Evolutionary conservation across 805 yeast species (phyloP).

Genomic region (Tetrapisispora arboricola): DNA sequence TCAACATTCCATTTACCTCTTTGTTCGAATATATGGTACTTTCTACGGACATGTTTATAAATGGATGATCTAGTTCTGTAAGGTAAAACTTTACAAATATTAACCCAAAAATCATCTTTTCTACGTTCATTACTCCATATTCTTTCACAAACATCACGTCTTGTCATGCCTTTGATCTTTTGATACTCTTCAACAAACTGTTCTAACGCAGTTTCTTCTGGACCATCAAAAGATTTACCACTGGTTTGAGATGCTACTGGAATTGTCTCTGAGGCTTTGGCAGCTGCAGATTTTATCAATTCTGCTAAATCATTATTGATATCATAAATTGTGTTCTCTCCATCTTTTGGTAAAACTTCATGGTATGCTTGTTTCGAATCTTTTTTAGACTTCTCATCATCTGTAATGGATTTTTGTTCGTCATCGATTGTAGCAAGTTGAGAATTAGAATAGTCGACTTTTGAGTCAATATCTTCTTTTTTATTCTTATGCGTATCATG

Average conservation of each 20-base stretch:
- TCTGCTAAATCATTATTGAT: constrained; percentile 31
- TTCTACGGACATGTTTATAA: constrained; percentile 85
- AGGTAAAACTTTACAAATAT: constrained; percentile 67
- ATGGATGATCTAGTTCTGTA: constrained; percentile 80
- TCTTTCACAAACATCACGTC: constrained; percentile 66
- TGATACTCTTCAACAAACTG: constrained; percentile 63
- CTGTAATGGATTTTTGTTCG: constrained; percentile 6
- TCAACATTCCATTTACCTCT: constrained; percentile 85
- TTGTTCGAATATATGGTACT: constrained; percentile 76
- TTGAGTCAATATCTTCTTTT: constrained; percentile 3
- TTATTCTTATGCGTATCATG: constrained; percentile 6
- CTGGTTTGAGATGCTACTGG: constrained; percentile 25
- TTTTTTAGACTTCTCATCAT: constrained; percentile 12
- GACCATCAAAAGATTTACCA: constrained; percentile 25
- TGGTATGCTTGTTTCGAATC: constrained; percentile 11
- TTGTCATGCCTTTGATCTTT: constrained; percentile 46
- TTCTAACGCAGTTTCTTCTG: constrained; percentile 65
- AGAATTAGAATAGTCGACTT: constrained; percentile 1
- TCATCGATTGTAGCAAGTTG: constrained; percentile 2
- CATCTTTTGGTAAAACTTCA: constrained; percentile 23
- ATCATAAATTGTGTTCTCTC: constrained; percentile 9
- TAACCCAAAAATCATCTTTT: constrained; percentile 87
- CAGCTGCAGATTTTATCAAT: constrained; percentile 34
- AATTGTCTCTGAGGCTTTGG: constrained; percentile 32
- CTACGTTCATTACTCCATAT: constrained; percentile 81